Evolutionary conservation across 2,329 filamentous ascomycete genomes (phyloP).

Genomic region (Cordyceps farinosa): DNA sequence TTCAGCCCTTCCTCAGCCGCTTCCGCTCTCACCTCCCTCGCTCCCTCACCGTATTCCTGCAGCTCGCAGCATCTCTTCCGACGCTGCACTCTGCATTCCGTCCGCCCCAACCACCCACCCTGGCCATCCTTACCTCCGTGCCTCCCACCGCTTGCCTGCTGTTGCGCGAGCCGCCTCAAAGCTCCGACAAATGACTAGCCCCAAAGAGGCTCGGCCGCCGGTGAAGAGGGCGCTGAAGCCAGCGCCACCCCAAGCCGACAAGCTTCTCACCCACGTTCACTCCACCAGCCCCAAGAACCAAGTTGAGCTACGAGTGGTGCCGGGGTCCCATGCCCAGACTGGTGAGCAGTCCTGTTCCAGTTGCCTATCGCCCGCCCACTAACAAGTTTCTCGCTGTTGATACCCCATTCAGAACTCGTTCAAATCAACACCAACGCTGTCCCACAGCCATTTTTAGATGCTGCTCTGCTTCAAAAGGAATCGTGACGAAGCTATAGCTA

Average conservation of each 20-base stretch:
- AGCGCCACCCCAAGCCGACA: conserved; percentile 3
- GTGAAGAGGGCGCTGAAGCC: conserved; percentile 17
- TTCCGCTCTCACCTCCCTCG: background rate
- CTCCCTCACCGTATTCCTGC: background rate
- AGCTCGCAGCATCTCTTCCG: conserved; percentile 9
- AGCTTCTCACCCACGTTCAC: conserved; percentile 11
- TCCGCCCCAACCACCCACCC: conserved; percentile 2
- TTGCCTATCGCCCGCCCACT: background rate
- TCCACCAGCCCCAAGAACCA: conserved; percentile 15
- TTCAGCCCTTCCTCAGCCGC: background rate
- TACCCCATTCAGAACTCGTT: conserved; percentile 16
- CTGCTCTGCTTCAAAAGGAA: conserved; percentile 18
- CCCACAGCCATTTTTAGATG: conserved; percentile 24
- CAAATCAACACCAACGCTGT: conserved; percentile 23
- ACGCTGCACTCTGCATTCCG: conserved; percentile 4
- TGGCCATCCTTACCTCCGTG: background rate
- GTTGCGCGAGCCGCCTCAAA: conserved; percentile 7
- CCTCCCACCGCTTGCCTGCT: background rate
- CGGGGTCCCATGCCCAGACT: conserved; percentile 19
- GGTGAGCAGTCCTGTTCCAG: conserved; percentile 9
- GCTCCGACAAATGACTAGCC: conserved; percentile 18
- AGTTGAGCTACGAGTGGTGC: conserved; percentile 14
- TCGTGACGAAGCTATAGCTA: background rate
- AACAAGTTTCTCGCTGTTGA: conserved; percentile 11
- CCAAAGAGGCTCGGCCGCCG: conserved; percentile 16